A percentile compares a stretch with the other conserved stretches of the same genome.
Evolutionary conservation across 106 monocot species (phyloP).

Genomic region (Amphibolis antarctica): DNA sequence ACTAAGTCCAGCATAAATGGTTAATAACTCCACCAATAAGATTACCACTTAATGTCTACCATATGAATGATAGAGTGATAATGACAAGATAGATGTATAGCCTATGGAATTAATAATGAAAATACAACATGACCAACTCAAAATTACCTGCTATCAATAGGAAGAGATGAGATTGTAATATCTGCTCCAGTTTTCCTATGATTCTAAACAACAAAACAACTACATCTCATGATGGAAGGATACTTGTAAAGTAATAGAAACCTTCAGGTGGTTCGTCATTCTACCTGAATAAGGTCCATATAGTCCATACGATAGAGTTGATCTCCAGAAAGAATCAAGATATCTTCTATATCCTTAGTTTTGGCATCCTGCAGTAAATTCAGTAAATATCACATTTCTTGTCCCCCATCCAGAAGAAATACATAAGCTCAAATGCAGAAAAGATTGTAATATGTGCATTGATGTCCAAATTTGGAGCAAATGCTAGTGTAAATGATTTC

Average conservation of each 20-base stretch:
- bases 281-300: slow-evolving; percentile 93
- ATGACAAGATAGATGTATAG: too few species aligned
- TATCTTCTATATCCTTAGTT: slow-evolving; percentile 68
- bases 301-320: slow-evolving; percentile 96
- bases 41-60: too few species aligned
- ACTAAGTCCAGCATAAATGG: too few species aligned
- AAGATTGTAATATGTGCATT: too few species aligned
- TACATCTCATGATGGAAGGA: not conserved
- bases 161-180: slow-evolving; percentile 69
- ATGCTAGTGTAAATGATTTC: too few species aligned
- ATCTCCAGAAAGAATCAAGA: slow-evolving; percentile 85
- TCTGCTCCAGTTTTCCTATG: slow-evolving; percentile 82
- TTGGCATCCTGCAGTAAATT: slow-evolving; percentile 56
- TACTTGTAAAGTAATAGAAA: not conserved
- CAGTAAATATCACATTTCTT: too few species aligned
- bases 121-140: not conserved
- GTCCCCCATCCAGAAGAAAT: not conserved
- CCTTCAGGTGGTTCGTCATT: not conserved
- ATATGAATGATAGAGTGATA: too few species aligned
- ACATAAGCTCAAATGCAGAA: not conserved
- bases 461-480: too few species aligned
- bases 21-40: too few species aligned
- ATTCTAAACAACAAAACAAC: slow-evolving; percentile 29
- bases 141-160: slow-evolving; percentile 75
- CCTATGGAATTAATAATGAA: too few species aligned